Evolutionary conservation across 225 moss, liverwort and hornwort genomes (phyloP).

Genomic region (Thuidium tamariscinum): DNA sequence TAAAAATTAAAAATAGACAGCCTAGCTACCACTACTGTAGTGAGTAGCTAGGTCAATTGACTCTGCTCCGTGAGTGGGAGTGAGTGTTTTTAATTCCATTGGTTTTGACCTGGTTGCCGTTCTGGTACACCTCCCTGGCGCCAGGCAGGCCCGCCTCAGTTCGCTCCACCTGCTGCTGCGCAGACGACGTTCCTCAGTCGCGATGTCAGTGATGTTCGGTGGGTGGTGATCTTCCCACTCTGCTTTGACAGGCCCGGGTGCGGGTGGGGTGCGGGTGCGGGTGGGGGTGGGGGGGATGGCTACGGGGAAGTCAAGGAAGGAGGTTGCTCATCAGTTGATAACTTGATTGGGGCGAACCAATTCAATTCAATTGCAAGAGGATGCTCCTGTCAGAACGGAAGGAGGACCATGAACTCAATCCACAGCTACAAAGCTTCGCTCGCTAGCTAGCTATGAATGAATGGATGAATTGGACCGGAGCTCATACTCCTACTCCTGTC

Average conservation of each 20-base stretch:
- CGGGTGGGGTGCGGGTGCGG: no score
- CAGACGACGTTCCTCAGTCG: neutral
- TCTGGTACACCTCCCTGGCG: neutral
- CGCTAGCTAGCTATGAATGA: neutral
- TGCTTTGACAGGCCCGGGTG: neutral
- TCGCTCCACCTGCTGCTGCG: neutral
- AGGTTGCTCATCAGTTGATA: constrained; percentile 9
- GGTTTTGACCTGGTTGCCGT: neutral
- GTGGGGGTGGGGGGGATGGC: neutral
- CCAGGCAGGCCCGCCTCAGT: neutral
- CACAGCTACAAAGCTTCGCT: no score
- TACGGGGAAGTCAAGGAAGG: constrained; percentile 11
- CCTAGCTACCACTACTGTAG: neutral
- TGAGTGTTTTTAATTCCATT: neutral
- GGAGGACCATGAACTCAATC: neutral
- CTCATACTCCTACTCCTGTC: neutral
- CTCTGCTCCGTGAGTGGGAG: neutral
- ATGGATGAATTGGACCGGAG: neutral
- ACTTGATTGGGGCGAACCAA: constrained; percentile 14
- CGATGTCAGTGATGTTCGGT: constrained; percentile 24
- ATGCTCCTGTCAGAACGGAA: constrained; percentile 1
- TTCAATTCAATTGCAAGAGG: no score
- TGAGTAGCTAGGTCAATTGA: neutral
- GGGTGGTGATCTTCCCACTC: constrained; percentile 9
- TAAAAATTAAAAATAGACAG: neutral